Conservation (phyloP, 129 eudicot genomes). For the Flaveria robusta region DNA sequence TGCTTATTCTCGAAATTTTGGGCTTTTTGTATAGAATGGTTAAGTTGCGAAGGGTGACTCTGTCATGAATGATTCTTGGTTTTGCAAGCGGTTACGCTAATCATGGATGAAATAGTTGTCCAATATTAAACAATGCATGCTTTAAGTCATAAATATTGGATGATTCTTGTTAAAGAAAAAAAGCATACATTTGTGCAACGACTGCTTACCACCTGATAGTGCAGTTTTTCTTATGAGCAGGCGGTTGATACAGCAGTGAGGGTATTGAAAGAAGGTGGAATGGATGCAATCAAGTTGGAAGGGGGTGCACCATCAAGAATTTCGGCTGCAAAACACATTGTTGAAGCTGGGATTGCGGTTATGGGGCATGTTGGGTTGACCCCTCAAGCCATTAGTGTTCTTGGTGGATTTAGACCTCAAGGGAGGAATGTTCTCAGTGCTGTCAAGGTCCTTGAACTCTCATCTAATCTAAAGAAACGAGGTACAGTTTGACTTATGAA, state of each 20-base stretch:
- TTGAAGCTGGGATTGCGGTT: slow-evolving; percentile 95
- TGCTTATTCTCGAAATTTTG: not conserved
- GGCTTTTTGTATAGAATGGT: too few species aligned
- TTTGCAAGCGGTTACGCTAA: not conserved
- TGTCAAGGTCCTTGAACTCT: slow-evolving; percentile 56
- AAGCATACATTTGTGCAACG: not conserved
- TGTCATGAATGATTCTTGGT: not conserved
- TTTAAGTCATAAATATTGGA: not conserved
- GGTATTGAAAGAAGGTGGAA: slow-evolving; percentile 90
- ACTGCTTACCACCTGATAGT: slow-evolving; percentile 5
- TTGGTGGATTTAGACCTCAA: slow-evolving; percentile 98
- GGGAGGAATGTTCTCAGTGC: slow-evolving; percentile 86
- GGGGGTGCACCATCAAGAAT: slow-evolving; percentile 95
- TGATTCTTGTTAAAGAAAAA: not conserved
- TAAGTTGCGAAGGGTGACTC: too few species aligned
- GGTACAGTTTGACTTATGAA: slow-evolving; percentile 10
- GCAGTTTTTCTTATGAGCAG: slow-evolving; percentile 60
- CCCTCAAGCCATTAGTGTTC: slow-evolving; percentile 97
- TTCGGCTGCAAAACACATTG: slow-evolving; percentile 92
- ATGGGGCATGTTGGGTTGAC: slow-evolving; percentile 97
- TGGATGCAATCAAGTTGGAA: slow-evolving; percentile 97
- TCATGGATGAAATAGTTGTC: not conserved
- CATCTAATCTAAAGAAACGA: not conserved
- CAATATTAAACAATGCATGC: not conserved
- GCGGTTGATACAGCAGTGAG: slow-evolving; percentile 96